phyloP scores from a whole-genome alignment of 805 yeast genomes.

The Candida stauntonica region DNA sequence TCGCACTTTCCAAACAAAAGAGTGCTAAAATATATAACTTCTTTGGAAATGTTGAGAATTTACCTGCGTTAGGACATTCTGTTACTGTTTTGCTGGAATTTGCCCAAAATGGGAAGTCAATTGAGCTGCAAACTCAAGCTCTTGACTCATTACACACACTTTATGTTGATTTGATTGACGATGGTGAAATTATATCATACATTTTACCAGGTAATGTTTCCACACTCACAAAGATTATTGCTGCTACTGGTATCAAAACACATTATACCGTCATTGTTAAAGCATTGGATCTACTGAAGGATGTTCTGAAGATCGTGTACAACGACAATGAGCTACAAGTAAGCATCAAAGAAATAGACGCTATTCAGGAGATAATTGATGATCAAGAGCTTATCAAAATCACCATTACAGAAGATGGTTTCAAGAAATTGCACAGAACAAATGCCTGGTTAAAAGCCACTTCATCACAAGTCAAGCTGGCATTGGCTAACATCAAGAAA shows the following conservation, averaged over 20 bases:
- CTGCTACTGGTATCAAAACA: conserved; percentile 28
- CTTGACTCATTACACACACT: conserved; percentile 33
- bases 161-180: conserved; percentile 32
- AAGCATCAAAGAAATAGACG: conserved; percentile 20
- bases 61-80: conserved; percentile 45
- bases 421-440: conserved; percentile 37
- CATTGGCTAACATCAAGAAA: conserved; percentile 30
- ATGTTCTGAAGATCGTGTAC: conserved; percentile 34
- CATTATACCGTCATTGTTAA: conserved; percentile 35
- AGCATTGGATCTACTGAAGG: conserved; percentile 29
- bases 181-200: conserved; percentile 46
- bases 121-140: conserved; percentile 30
- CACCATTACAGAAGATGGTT: conserved; percentile 15
- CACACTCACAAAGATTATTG: conserved; percentile 35
- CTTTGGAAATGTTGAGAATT: conserved; percentile 30
- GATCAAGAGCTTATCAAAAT: conserved; percentile 18
- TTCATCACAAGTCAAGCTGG: conserved; percentile 42
- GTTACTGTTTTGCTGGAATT: conserved; percentile 40
- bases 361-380: conserved; percentile 14
- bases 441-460: conserved; percentile 54
- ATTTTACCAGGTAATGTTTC: conserved; percentile 52
- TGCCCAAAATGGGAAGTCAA: conserved; percentile 25
- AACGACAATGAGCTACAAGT: conserved; percentile 37
- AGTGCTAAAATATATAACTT: conserved; percentile 22
- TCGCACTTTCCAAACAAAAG: conserved; percentile 27